Evolutionary conservation across 2,329 filamentous ascomycete species (phyloP).

Genomic region (Pseudogymnoascus sp.): DNA sequence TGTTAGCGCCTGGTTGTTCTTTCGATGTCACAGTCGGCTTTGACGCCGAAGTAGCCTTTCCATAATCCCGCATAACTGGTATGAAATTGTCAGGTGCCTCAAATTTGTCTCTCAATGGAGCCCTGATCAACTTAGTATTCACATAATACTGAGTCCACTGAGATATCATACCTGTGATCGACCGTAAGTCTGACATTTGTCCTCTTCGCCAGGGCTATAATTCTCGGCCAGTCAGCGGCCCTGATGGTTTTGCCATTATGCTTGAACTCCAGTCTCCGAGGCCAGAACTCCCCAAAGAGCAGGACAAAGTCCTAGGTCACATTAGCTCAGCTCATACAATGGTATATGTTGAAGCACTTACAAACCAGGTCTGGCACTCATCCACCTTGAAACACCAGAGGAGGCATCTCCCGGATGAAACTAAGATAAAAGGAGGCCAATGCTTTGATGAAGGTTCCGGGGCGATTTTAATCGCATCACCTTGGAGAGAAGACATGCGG

Average conservation of each 20-base stretch:
- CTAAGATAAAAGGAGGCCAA: slow-evolving; percentile 27
- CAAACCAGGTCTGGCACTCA: slow-evolving; percentile 42
- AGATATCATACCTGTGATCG: slow-evolving; percentile 17
- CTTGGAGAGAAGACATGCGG: slow-evolving; percentile 29
- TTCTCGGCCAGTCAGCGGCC: slow-evolving; percentile 23
- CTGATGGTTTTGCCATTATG: slow-evolving; percentile 28
- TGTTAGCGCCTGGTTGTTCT: neutral
- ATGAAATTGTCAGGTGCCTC: slow-evolving; percentile 9
- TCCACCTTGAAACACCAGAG: slow-evolving; percentile 35
- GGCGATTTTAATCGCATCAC: slow-evolving; percentile 28
- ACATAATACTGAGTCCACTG: neutral
- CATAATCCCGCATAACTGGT: neutral
- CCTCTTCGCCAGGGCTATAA: slow-evolving; percentile 20
- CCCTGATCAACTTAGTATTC: neutral
- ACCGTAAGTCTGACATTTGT: slow-evolving; percentile 19
- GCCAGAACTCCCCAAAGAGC: slow-evolving; percentile 40
- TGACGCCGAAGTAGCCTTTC: neutral
- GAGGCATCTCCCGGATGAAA: slow-evolving; percentile 31
- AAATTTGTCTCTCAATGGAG: slow-evolving; percentile 8
- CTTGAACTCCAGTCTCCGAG: slow-evolving; percentile 33
- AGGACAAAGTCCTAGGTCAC: slow-evolving; percentile 32
- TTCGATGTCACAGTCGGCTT: neutral
- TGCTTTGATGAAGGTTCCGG: slow-evolving; percentile 26
- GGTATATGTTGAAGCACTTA: slow-evolving; percentile 25
- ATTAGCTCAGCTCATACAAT: neutral